Evolutionary conservation across 2,329 filamentous ascomycete genomes (phyloP).

Genomic region (Ophiostoma sp.): DNA sequence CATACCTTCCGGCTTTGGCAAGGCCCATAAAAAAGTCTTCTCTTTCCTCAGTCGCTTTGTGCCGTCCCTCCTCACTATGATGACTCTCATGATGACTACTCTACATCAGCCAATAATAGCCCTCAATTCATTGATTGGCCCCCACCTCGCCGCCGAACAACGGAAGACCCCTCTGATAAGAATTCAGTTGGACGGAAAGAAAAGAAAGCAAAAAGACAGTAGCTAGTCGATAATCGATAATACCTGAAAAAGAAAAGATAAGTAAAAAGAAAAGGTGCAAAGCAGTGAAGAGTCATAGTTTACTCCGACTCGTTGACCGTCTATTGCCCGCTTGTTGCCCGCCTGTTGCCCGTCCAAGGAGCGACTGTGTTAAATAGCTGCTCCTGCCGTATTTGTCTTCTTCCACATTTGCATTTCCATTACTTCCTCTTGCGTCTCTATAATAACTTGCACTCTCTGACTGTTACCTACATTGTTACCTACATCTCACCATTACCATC

Average conservation of each 20-base stretch:
- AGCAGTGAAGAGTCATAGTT: background rate
- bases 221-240: background rate
- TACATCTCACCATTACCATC: background rate
- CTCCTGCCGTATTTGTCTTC: background rate
- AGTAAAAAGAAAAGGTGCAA: background rate
- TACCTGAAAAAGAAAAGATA: background rate
- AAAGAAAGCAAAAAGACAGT: background rate
- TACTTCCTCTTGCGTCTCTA: background rate
- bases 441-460: background rate
- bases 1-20: background rate
- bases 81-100: background rate
- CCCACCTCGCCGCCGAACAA: constrained; percentile 4
- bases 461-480: background rate
- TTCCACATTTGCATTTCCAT: constrained; percentile 9
- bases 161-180: constrained; percentile 16
- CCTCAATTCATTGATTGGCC: background rate
- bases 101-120: background rate
- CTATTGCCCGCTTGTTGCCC: background rate
- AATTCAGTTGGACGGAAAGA: background rate
- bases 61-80: background rate
- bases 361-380: constrained; percentile 3
- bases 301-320: constrained; percentile 6
- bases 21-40: constrained; percentile 1
- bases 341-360: background rate
- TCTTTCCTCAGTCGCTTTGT: background rate